Evolutionary conservation across 345 rosid species (phyloP), one percentile per base, ranked within the genome.

Genomic region (Mallotus nudiflorus): DNA sequence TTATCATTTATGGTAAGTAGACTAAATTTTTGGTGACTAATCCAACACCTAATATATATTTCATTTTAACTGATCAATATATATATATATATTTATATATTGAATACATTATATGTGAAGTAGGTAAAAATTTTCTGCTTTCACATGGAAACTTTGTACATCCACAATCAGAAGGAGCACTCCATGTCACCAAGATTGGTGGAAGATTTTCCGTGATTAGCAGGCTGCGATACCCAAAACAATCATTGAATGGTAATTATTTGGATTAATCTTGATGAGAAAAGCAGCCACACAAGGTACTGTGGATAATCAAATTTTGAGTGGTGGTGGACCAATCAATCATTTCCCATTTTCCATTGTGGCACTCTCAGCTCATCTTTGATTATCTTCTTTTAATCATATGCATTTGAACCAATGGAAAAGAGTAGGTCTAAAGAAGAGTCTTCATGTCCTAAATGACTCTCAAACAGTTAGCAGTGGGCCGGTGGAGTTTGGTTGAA

Each of bases 271-370:
- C 28, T 31, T 20, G 69, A 72, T 61, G 46, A 46, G 40, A 35
- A 75, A 73, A 67, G 77, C 61, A 79, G 68, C 60, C 62, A 72
- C 45, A 48, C 48, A 28, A 42, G 35, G 20, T 29, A 45, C 61
- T 62, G 78, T 64, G 60, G 72, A 53, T 16, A 72, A 77, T 70
- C 63, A 59, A 46, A 63, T 42, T 51, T 42, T 22, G 35, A 65
- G 53, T 51, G 56, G 76, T 77, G 75, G 81, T 70, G 84, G 78
- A 73, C 73, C 65, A 61, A 49, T 56, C 56, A 80, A 80, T 80
- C 76, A 78, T 75, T 73, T 69, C 37, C 33, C 67, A 46, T 56
- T 69, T 65, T 64, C 48, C 72, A 42, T 63, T 44, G 52, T 57
- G 69, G 55, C 55, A 37, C 53, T 50, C 78, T 65, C 29, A 22